These are phyloP conservation scores for Colletotrichum kahawae DNA, from an alignment of 2,329 filamentous ascomycete genomes.

Conservation along the genomic window DNA sequence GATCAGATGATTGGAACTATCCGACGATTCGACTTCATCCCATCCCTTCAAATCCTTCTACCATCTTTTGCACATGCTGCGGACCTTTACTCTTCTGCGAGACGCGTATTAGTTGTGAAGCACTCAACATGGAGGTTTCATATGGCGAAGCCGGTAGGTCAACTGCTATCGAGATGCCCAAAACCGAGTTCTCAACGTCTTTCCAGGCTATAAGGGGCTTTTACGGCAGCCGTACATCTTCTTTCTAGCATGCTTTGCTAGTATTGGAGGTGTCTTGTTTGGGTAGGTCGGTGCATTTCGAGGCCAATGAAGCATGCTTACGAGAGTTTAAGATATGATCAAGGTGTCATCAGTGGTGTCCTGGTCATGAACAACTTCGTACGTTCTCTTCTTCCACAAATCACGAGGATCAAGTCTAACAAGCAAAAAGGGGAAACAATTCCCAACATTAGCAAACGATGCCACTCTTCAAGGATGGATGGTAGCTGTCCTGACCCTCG, in stretches of 20 bases:
- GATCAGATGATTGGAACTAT: neutral
- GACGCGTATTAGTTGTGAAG: neutral
- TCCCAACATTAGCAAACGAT: neutral
- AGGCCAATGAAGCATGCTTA: neutral
- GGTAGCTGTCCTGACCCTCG: constrained; percentile 54
- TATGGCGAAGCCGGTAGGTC: neutral
- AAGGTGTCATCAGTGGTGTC: constrained; percentile 53
- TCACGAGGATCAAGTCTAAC: constrained; percentile 1
- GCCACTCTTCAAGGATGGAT: constrained; percentile 19
- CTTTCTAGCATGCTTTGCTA: constrained; percentile 1
- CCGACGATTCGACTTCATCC: neutral
- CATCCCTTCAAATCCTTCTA: neutral
- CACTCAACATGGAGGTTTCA: neutral
- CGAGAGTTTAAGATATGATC: constrained; percentile 49
- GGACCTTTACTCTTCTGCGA: neutral
- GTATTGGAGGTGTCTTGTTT: neutral
- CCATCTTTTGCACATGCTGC: neutral
- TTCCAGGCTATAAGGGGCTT: neutral
- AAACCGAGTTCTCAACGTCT: neutral
- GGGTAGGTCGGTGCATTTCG: neutral
- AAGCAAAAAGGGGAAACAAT: neutral
- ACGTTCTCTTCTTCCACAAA: constrained; percentile 33
- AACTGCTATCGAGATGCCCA: neutral
- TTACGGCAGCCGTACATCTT: neutral
- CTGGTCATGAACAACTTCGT: constrained; percentile 50